Base-by-base conservation (phyloP, 2,329 filamentous ascomycete genomes). In the Fusarium humuli region DNA sequence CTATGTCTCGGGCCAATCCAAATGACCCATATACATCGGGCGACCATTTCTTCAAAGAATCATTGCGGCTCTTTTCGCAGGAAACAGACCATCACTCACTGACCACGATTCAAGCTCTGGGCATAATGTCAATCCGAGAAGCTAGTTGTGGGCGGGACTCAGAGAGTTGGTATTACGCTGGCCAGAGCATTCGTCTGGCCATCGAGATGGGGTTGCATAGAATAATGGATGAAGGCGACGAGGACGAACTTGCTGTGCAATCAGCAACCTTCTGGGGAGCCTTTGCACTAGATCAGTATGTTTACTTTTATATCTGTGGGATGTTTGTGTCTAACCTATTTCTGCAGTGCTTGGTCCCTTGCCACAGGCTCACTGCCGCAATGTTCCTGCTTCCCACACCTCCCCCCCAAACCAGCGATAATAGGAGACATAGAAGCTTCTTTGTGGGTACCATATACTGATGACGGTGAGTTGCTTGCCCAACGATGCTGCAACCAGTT, bases 81-180 rank as follows among this genome's bases (percentile, higher is more conserved):
- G 86, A 89, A 67, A 77, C 81, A 3, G 82, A 92, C 63, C 87
- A 88, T 55, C 87, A 92, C 66, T 86, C 79, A 9, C 79, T 94
- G 30, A 92, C 91, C 4, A 93, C 90, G 7, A 90, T 92, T 46
- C 92, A 94, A 80, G 91, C 92, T 3, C 81, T 94, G 20, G 91
- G 91, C 8, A 87, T 94, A 72, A 92, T 94, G 90, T 90, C 90
- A 8, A 89, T 93, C 68, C 83, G 91, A 44, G 91, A 94, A 79
- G 90, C 90, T 5, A 93, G 91, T 74, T 90, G 88, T 68, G 91
- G 91, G 1, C 85, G 91, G 34, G 90, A 93, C 73, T 92, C 90
- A 30, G 88, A 91, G 69, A 92, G 91, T 53, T 93, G 91, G 84
- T 91, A 88, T 61, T 91, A 92, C 68, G 88, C 90, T 4, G 91